Percentiles rank a stretch among this genome's conserved stretches.
Evolutionary conservation across 1,284 basidiomycete genomes (phyloP).

Genomic region (Schizophyllum commune): DNA sequence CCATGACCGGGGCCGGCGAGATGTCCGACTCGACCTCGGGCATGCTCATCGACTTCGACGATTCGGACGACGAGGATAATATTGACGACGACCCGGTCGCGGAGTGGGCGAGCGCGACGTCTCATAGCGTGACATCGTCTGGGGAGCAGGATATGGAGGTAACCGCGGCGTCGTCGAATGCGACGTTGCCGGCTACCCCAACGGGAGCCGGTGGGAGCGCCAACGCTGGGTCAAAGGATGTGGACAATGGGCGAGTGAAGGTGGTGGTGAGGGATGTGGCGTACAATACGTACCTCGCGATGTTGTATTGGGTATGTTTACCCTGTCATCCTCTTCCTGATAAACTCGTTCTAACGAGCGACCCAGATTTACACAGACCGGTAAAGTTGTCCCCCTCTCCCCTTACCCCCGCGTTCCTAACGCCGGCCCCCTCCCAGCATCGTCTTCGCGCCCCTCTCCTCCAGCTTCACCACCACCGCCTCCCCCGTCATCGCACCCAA

Average conservation of each 20-base stretch:
- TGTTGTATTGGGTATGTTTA: constrained; percentile 70
- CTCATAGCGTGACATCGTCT: constrained; percentile 4
- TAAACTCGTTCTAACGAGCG: constrained; percentile 4
- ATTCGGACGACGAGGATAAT: constrained; percentile 57
- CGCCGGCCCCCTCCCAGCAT: constrained; percentile 34
- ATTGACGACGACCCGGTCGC: constrained; percentile 21
- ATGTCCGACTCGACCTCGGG: constrained; percentile 5
- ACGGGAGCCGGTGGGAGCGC: constrained; percentile 1
- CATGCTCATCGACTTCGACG: constrained; percentile 38
- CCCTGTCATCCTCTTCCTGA: background rate
- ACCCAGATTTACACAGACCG: constrained; percentile 73
- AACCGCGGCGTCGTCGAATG: background rate
- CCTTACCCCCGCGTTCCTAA: background rate
- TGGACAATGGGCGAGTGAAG: constrained; percentile 14
- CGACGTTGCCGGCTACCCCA: background rate
- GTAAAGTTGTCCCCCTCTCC: background rate
- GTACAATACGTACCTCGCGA: constrained; percentile 76
- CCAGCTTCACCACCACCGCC: constrained; percentile 38
- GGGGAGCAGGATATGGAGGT: background rate
- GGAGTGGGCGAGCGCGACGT: constrained; percentile 18
- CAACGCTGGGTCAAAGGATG: constrained; percentile 37
- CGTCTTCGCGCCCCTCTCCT: constrained; percentile 78
- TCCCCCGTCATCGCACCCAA: constrained; percentile 8
- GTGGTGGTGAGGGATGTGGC: constrained; percentile 73
- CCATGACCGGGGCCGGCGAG: constrained; percentile 11